Percentiles rank a stretch among this genome's conserved stretches.
Conservation (phyloP, 1,284 basidiomycete genomes). For the Ceratobasidium sp. region DNA sequence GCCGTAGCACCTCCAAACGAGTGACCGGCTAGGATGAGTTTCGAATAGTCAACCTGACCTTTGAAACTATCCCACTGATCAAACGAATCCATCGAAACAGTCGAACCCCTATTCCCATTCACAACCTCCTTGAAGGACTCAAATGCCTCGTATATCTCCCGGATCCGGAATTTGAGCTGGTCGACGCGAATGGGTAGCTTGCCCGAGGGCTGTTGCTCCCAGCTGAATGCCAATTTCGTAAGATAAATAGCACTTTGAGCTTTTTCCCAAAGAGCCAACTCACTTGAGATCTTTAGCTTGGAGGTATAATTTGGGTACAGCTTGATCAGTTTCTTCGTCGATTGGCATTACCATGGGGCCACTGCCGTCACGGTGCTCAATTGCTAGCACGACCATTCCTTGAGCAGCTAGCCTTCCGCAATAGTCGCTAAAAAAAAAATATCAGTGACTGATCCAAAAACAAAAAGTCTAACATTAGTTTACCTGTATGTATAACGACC, state of each 20-base stretch:
- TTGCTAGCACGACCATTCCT: constrained; percentile 77
- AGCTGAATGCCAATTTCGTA: constrained; percentile 27
- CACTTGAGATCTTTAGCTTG: constrained; percentile 64
- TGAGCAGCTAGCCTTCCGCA: constrained; percentile 75
- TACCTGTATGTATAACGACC: constrained; percentile 76
- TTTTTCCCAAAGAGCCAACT: constrained; percentile 48
- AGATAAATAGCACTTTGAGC: constrained; percentile 28
- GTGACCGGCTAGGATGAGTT: constrained; percentile 71
- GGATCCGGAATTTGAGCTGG: constrained; percentile 71
- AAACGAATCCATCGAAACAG: constrained; percentile 45
- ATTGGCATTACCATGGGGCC: constrained; percentile 58
- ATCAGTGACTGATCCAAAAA: constrained; percentile 24
- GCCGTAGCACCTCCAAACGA: constrained; percentile 82
- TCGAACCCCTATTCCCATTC: constrained; percentile 12
- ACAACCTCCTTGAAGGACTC: constrained; percentile 51
- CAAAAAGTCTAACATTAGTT: constrained; percentile 22
- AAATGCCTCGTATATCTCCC: constrained; percentile 71
- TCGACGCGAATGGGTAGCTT: constrained; percentile 65
- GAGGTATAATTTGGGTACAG: constrained; percentile 56
- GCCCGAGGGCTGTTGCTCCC: constrained; percentile 44
- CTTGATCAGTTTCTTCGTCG: constrained; percentile 41
- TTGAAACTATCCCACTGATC: constrained; percentile 61
- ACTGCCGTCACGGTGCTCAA: constrained; percentile 83
- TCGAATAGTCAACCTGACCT: constrained; percentile 56
- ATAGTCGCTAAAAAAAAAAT: constrained; percentile 63